Conservation (phyloP, 2,329 filamentous ascomycete species). For the Ophiostoma triangulosporum region DNA sequence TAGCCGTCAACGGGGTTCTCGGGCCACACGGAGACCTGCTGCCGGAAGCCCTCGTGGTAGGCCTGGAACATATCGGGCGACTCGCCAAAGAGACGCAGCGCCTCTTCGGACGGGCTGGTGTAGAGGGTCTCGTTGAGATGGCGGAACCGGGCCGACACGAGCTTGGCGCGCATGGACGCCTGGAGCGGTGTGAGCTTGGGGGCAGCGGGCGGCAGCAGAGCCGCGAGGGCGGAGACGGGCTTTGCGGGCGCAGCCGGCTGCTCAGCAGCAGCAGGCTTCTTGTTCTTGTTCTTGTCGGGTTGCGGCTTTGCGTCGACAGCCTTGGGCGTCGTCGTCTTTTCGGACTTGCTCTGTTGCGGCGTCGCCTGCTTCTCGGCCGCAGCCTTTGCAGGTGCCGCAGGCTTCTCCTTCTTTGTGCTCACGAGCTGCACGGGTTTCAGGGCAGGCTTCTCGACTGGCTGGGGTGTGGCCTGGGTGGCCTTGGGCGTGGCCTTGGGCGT, state of each 20-base stretch:
- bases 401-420: constrained; percentile 5
- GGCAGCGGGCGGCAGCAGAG: constrained; percentile 27
- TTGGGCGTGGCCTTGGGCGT: background rate
- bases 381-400: background rate
- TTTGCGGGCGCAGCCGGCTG: background rate
- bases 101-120: constrained; percentile 72
- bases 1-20: constrained; percentile 91
- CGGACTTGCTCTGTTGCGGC: background rate
- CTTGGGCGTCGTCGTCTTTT: background rate
- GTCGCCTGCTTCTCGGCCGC: background rate
- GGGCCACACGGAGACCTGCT: constrained; percentile 91
- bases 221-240: constrained; percentile 21
- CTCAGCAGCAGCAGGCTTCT: constrained; percentile 11
- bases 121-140: constrained; percentile 96
- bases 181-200: constrained; percentile 74
- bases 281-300: constrained; percentile 9
- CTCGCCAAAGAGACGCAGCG: constrained; percentile 68
- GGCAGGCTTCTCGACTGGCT: constrained; percentile 5
- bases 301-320: background rate
- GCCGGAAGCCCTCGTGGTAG: constrained; percentile 92
- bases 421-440: background rate
- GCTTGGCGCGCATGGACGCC: constrained; percentile 85
- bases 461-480: background rate
- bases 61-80: constrained; percentile 90
- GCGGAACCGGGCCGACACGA: constrained; percentile 88